Evolutionary conservation across 2,329 filamentous ascomycete genomes (phyloP).

Genomic region (Fusarium brachygibbosum): DNA sequence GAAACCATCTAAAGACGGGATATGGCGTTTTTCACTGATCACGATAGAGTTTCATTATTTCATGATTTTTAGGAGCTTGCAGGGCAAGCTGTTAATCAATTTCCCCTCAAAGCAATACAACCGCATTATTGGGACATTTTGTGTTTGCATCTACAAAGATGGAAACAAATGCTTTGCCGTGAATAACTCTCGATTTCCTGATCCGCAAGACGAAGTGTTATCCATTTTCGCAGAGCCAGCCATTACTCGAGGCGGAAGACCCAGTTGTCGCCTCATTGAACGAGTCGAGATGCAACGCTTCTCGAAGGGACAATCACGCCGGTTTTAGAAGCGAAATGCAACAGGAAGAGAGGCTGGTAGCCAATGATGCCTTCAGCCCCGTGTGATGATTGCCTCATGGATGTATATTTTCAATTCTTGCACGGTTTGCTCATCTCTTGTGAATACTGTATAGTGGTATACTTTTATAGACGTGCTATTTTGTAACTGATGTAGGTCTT

Average conservation of each 20-base stretch:
- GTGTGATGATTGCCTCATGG: neutral
- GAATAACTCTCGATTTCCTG: neutral
- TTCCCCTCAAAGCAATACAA: conserved; percentile 7
- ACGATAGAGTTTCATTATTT: conserved; percentile 33
- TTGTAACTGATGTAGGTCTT: conserved; percentile 7
- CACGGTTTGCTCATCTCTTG: neutral
- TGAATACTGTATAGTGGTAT: conserved; percentile 14
- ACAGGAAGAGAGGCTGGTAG: neutral
- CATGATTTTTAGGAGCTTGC: conserved; percentile 12
- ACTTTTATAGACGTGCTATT: neutral
- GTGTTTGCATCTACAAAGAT: too few species aligned
- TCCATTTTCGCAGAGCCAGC: conserved; percentile 23
- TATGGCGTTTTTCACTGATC: conserved; percentile 28
- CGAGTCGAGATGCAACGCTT: conserved; percentile 24
- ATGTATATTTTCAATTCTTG: conserved; percentile 4
- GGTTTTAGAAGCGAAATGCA: conserved; percentile 14
- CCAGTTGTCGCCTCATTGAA: conserved; percentile 39
- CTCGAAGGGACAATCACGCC: conserved; percentile 19
- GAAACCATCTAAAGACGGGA: conserved; percentile 33
- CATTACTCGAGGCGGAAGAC: conserved; percentile 31
- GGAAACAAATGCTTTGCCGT: neutral
- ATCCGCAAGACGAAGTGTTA: neutral
- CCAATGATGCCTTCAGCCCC: conserved; percentile 30
- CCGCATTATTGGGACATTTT: neutral
- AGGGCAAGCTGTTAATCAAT: conserved; percentile 14